phyloP scores from a whole-genome alignment of 805 yeast genomes.

The Wickerhamiella alocasiicola region DNA sequence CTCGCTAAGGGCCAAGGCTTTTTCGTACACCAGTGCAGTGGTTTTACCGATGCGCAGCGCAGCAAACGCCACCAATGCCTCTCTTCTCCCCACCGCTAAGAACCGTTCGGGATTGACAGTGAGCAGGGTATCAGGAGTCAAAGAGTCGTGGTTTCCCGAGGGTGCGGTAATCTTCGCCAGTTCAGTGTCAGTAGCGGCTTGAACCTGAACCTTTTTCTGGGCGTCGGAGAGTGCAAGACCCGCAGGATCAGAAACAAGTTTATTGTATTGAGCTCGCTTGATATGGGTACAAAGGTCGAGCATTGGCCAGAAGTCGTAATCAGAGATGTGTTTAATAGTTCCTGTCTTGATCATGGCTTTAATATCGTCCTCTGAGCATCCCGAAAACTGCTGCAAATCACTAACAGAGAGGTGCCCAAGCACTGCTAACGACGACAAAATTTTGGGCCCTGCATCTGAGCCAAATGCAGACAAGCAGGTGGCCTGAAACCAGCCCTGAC shows the following conservation, averaged over 20 bases:
- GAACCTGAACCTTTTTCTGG: constrained; percentile 29
- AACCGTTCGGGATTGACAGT: constrained; percentile 55
- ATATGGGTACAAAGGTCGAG: constrained; percentile 19
- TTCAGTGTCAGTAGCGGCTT: constrained; percentile 13
- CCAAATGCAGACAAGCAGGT: neutral
- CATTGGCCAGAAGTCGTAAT: constrained; percentile 26
- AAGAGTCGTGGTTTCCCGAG: neutral
- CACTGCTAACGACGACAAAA: constrained; percentile 39
- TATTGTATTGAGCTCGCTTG: constrained; percentile 12
- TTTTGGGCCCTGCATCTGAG: constrained; percentile 28
- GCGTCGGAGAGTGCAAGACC: constrained; percentile 46
- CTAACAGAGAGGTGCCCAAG: constrained; percentile 45
- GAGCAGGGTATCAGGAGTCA: constrained; percentile 28
- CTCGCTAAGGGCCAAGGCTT: constrained; percentile 48
- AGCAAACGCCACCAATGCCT: constrained; percentile 50
- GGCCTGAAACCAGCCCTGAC: constrained; percentile 54
- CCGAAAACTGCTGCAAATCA: constrained; percentile 9
- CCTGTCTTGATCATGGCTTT: constrained; percentile 35
- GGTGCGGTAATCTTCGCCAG: neutral
- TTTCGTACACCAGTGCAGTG: constrained; percentile 50
- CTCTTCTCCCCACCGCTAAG: constrained; percentile 51
- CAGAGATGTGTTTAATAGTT: constrained; percentile 39
- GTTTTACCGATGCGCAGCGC: constrained; percentile 57
- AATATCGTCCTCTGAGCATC: constrained; percentile 20
- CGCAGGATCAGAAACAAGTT: constrained; percentile 40